Evolutionary conservation across 306 rosid genomes (phyloP).

Genomic region (Lupinus albus): DNA sequence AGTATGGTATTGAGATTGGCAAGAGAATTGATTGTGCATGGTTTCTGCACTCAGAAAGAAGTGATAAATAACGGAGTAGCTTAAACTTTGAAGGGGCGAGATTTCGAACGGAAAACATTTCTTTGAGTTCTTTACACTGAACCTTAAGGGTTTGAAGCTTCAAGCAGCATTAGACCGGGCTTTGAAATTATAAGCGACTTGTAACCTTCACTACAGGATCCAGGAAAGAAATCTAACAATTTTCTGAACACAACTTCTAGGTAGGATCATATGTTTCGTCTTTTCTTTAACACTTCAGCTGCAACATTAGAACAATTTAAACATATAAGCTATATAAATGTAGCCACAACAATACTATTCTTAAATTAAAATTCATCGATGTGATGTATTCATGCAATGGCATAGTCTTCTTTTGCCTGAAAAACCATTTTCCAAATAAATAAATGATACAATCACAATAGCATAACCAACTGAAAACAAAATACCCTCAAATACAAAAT

Average conservation of each 20-base stretch:
- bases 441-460: no score
- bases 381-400: no score
- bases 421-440: no score
- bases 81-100: slow-evolving; percentile 48
- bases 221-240: slow-evolving; percentile 13
- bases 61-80: slow-evolving; percentile 30
- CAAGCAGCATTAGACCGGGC: background rate
- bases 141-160: slow-evolving; percentile 9
- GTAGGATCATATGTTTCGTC: slow-evolving; percentile 1
- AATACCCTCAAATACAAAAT: no score
- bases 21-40: slow-evolving; percentile 20
- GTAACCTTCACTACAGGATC: background rate
- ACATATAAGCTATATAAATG: slow-evolving; percentile 18
- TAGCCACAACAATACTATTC: background rate
- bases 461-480: no score
- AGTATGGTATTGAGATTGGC: slow-evolving; percentile 14
- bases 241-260: background rate
- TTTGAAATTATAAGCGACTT: background rate
- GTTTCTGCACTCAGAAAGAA: slow-evolving; percentile 33
- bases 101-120: slow-evolving; percentile 48
- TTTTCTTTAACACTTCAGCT: slow-evolving; percentile 4
- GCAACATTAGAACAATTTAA: slow-evolving; percentile 16
- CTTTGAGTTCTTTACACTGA: slow-evolving; percentile 7
- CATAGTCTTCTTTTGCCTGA: no score
- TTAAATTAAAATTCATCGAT: background rate